Base-by-base conservation (phyloP, 148 eudicot genomes). In the Rhododendron mucronatum region DNA sequence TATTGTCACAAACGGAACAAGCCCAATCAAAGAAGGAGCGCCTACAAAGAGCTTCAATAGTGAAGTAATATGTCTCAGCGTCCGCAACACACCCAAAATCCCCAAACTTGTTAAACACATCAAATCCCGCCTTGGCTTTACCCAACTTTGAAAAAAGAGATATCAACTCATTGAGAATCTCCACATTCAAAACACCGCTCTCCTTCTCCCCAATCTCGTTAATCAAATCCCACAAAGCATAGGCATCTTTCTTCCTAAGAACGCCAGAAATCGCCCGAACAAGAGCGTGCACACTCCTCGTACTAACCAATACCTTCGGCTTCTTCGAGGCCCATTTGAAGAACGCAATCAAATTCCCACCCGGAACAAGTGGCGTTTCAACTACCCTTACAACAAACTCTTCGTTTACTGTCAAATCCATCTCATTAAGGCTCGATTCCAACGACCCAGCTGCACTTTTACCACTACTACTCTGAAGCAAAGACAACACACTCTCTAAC, bases 141-240 rank as follows among this genome's bases (percentile, higher is more conserved):
- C 96, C 95, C 80, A 94, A 82, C 84, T 84, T 90, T 1, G 95
- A 93, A 48, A 95, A 87, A 7, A 81, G 83, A 35, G 92, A 84
- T 48, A 97, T 87, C 92, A 97, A 69, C 71, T 87, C 88, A 91
- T 97, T 97, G 30, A 97, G 93, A 44, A 90, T 85, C 35, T 89
- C 89, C 0, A 91, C 85, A 47, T 82, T 91, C 85, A 97, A 35
- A 73, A 89, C 82, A n/a, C 93, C 87, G 39, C 80, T 89, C 75
- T 90, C 90, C 86, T 87, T 91, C 83, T 86, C 92, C 57, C 93
- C 98, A 14, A 94, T 67, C 85, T 92, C 96, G 86, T 92, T 91
- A 12, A 91, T 83, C 88, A 97, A 84, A 90, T 95, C 95, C 99
- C 98, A 95, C 88, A 95, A 88, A 30, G 91, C 95, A 84, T 92